Conservation (phyloP, 179 eudicot species). For the Pouteria campechiana region DNA sequence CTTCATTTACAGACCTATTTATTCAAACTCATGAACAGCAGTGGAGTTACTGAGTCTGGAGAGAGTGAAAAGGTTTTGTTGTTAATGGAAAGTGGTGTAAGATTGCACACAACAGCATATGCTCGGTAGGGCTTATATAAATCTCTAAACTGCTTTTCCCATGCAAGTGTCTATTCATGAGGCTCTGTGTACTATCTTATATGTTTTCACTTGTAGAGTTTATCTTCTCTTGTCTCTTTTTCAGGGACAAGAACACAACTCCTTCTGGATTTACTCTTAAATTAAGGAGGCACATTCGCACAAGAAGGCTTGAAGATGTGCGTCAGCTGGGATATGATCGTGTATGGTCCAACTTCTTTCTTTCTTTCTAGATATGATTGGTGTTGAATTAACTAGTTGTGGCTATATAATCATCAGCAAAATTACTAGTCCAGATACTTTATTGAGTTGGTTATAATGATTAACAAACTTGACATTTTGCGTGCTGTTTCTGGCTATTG, state of each 20-base stretch:
- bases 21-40: slow-evolving; percentile 95
- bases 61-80: slow-evolving; percentile 96
- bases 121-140: slow-evolving; percentile 50
- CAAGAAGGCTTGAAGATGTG: slow-evolving; percentile 92
- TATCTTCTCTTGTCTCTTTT: slow-evolving; percentile 1
- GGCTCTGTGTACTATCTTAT: not conserved
- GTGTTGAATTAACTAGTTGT: no score
- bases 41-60: slow-evolving; percentile 92
- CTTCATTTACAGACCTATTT: slow-evolving; percentile 67
- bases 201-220: not conserved
- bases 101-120: slow-evolving; percentile 88
- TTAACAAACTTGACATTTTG: no score
- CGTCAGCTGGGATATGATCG: slow-evolving; percentile 97
- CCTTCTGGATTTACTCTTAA: slow-evolving; percentile 96
- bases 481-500: no score
- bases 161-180: no score
- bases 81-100: slow-evolving; percentile 91
- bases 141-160: no score
- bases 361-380: no score
- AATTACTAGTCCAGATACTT: no score
- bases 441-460: no score
- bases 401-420: no score
- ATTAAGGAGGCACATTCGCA: slow-evolving; percentile 90
- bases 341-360: slow-evolving; percentile 22
- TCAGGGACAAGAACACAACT: slow-evolving; percentile 91